These are phyloP conservation scores for Dactylis glomerata DNA, from an alignment of 176 grass and related monocot species.

Conservation along the genomic window DNA sequence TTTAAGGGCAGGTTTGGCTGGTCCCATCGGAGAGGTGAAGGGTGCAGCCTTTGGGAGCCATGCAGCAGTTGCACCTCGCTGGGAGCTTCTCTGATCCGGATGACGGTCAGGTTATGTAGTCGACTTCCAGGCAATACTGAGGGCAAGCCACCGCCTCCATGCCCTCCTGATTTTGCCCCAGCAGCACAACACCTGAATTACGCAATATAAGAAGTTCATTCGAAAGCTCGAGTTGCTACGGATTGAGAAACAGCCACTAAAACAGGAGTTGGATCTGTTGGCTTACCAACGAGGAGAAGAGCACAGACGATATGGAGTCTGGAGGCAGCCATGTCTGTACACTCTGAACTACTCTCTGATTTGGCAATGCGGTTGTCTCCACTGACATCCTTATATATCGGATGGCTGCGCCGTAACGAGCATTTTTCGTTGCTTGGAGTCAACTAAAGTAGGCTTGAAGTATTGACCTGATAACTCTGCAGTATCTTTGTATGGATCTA, in stretches of 20 bases:
- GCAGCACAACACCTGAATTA: background rate
- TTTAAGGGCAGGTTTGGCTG: background rate
- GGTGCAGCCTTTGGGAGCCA: conserved; percentile 51
- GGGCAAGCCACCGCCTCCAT: conserved; percentile 32
- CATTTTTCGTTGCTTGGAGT: background rate
- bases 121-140: conserved; percentile 38
- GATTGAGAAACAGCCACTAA: no score
- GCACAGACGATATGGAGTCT: conserved; percentile 14
- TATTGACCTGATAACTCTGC: background rate
- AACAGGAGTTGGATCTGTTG: background rate
- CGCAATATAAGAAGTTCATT: background rate
- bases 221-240: no score
- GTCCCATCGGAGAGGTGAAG: conserved; percentile 46
- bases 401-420: background rate
- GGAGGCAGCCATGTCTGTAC: conserved; percentile 12
- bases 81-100: conserved; percentile 44
- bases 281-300: conserved; percentile 13
- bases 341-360: background rate
- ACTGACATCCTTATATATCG: background rate
- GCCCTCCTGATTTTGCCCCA: conserved; percentile 4
- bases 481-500: background rate
- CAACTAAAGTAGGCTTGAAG: conserved; percentile 1
- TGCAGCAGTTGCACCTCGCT: conserved; percentile 55
- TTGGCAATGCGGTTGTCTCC: background rate
- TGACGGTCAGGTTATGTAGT: conserved; percentile 57